These are phyloP conservation scores for Erythrophleum ivorense DNA, from an alignment of 331 rosid species.

Conservation along the genomic window DNA sequence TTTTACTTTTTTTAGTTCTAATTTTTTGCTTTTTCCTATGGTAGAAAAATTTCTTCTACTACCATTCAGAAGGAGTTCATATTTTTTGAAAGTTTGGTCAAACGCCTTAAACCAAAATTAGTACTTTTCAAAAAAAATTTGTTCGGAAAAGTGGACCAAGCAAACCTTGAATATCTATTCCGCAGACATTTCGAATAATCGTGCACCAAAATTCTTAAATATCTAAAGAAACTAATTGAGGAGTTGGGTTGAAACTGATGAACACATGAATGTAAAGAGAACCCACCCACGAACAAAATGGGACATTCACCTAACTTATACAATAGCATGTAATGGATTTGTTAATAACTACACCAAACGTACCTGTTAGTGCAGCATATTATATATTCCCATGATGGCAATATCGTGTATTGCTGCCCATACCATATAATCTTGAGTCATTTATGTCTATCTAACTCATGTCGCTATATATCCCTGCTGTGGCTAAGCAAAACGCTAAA, in stretches of 20 bases:
- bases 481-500: background rate
- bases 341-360: slow-evolving; percentile 14
- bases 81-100: too few relatives aligned
- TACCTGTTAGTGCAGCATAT: slow-evolving; percentile 10
- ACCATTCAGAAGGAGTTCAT: too few relatives aligned
- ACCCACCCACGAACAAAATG: background rate
- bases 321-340: background rate
- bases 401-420: background rate
- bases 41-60: too few relatives aligned
- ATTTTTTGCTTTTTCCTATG: too few relatives aligned
- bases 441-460: slow-evolving; percentile 5
- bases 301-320: background rate
- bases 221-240: background rate
- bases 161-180: too few relatives aligned
- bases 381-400: background rate
- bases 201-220: background rate
- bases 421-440: background rate
- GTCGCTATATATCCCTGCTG: background rate
- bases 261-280: background rate
- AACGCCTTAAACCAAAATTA: too few relatives aligned
- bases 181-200: too few relatives aligned
- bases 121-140: too few relatives aligned
- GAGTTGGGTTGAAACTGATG: slow-evolving; percentile 3
- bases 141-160: too few relatives aligned
- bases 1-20: too few relatives aligned